Conservation (phyloP, 2,329 filamentous ascomycete species). For the Rutstroemia sp. region DNA sequence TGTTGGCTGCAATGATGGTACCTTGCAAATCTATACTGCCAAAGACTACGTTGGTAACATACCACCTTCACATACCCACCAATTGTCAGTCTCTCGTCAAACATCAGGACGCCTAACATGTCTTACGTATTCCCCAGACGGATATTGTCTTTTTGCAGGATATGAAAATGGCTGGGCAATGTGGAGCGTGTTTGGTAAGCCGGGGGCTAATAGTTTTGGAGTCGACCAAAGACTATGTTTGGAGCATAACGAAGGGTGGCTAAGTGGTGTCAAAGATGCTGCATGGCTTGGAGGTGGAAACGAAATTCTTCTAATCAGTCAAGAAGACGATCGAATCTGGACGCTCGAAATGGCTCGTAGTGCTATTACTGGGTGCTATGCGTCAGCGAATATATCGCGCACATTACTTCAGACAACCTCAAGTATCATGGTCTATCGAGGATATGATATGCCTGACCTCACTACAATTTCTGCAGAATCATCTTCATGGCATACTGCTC, state of each 20-base stretch:
- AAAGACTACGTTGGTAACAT: constrained; percentile 93
- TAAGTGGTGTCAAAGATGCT: constrained; percentile 69
- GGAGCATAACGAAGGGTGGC: constrained; percentile 72
- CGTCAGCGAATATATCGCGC: constrained; percentile 80
- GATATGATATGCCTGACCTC: constrained; percentile 84
- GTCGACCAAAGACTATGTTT: constrained; percentile 56
- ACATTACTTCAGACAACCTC: constrained; percentile 84
- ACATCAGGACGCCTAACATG: constrained; percentile 66
- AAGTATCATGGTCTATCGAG: constrained; percentile 85
- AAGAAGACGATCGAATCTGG: constrained; percentile 73
- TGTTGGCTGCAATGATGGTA: constrained; percentile 72
- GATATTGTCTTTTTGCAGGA: constrained; percentile 90
- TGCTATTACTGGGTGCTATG: constrained; percentile 87
- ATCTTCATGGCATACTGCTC: constrained; percentile 89
- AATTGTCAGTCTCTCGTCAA: constrained; percentile 56
- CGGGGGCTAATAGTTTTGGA: constrained; percentile 75
- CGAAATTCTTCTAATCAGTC: constrained; percentile 69
- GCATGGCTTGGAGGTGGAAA: constrained; percentile 85
- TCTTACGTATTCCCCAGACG: constrained; percentile 84
- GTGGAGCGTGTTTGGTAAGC: constrained; percentile 96
- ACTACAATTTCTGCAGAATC: constrained; percentile 88
- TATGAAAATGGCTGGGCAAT: constrained; percentile 90
- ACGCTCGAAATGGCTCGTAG: constrained; percentile 88
- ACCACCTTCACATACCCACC: constrained; percentile 73
- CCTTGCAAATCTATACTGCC: constrained; percentile 82